Percentiles rank a stretch among this genome's conserved stretches.
Conservation (phyloP, 2,329 filamentous ascomycete genomes). For the Neonectria neomacrospora region DNA sequence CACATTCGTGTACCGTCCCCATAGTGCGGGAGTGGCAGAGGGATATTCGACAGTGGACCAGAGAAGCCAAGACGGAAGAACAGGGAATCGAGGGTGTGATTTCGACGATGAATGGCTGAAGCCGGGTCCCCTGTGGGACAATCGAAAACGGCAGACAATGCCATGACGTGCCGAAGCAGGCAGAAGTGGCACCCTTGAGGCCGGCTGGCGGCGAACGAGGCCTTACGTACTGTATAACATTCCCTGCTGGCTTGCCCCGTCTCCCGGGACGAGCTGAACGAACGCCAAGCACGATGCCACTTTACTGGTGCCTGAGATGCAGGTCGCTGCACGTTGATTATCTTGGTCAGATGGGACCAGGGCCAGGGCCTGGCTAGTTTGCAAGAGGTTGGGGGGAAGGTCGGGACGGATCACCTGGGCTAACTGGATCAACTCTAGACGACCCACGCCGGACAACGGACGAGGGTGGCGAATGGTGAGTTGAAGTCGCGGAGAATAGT, state of each 20-base stretch:
- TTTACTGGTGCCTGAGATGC: constrained; percentile 38
- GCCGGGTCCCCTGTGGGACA: constrained; percentile 18
- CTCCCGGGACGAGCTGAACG: constrained; percentile 12
- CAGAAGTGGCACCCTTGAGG: constrained; percentile 19
- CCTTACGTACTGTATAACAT: constrained; percentile 29
- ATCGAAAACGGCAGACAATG: constrained; percentile 1
- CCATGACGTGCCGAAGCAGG: constrained; percentile 26
- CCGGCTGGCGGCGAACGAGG: constrained; percentile 14
- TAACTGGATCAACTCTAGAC: constrained; percentile 42
- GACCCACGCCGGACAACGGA: constrained; percentile 43
- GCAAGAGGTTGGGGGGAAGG: constrained; percentile 27
- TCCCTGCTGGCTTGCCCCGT: constrained; percentile 7
- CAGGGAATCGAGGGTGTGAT: constrained; percentile 8
- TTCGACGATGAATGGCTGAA: constrained; percentile 10
- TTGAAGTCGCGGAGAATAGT: constrained; percentile 31
- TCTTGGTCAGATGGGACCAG: constrained; percentile 36
- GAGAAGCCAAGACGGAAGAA: constrained; percentile 18
- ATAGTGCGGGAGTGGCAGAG: constrained; percentile 17
- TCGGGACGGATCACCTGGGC: constrained; percentile 24
- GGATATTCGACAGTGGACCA: constrained; percentile 26
- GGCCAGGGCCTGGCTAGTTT: constrained; percentile 18
- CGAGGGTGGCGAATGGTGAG: constrained; percentile 30
- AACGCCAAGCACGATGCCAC: constrained; percentile 14
- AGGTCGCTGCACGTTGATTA: constrained; percentile 45
- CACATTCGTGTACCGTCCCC: constrained; percentile 9